Evolutionary conservation across 345 rosid genomes (phyloP), one percentile per base, ranked within the genome.

Genomic region (Gossypium arboreum): DNA sequence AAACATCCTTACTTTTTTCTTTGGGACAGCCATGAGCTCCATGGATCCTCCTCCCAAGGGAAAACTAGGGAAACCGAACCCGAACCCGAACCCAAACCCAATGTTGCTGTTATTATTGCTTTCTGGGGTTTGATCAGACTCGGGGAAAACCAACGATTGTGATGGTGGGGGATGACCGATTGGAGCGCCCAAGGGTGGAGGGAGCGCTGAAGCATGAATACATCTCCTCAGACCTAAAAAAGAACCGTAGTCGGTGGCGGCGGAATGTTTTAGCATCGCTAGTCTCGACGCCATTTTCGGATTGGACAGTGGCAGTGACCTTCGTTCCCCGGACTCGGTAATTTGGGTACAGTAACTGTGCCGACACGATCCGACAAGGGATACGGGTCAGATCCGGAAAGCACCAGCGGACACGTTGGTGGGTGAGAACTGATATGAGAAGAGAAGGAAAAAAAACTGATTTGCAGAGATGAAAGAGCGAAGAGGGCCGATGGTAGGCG

Each of bases 1-100:
- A 18, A 43, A 18, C 11, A 69, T 50, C 13, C 2, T 70, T 47
- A 89, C 98, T 92, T 86, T 94, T 79, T 73, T 89, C 77, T 87
- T 94, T 20, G 97, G 98, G n/a, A 89, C 97, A 72, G 97, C 97
- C 98, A 94, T 94, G 59, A 94, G 89, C 73, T 94, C 98, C 94
- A 94, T 84, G 73, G 88, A 78, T 68, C 94, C 92, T 65, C 94
- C 92, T 65, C 75, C 84, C 18, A 83, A 76, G 1, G 77, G 69
- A 73, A 84, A 92, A 78, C 71, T 75, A 1, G 89, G 91, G 39
- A 82, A 56, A 62, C 88, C 88, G 25, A 78, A 76, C 63, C 88
- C 88, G 25, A 78, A 76, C 63, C 88, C 89, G 18, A 78, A 76
- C 39, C 83, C 84, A 8, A 79, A 75, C 20, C 81, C 85, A 5